Evolutionary conservation across 805 yeast species (phyloP), one percentile per base, ranked within the genome.

Genomic region (Cyberlindnera euphorbiae): DNA sequence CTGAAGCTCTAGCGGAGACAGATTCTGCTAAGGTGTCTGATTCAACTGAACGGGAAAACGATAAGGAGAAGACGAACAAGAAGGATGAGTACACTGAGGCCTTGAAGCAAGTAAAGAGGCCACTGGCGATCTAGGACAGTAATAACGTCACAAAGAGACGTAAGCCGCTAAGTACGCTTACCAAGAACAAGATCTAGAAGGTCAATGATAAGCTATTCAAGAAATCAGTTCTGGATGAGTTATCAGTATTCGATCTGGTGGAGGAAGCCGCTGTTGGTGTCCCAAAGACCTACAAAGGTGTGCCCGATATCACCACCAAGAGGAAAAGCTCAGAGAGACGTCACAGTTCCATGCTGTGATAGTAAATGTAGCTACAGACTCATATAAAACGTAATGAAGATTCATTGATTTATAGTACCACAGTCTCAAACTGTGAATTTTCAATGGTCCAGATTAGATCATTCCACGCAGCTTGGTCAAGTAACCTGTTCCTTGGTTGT

Each of bases 401-500:
- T n/a, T n/a, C n/a, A n/a, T n/a, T n/a, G n/a, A n/a, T n/a, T n/a
- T n/a, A n/a, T n/a, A n/a, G n/a, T n/a, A n/a, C n/a, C n/a, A n/a
- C n/a, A n/a, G n/a, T n/a, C n/a, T n/a, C n/a, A n/a, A n/a, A n/a
- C n/a, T n/a, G n/a, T n/a, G n/a, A n/a, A n/a, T n/a, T n/a, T n/a
- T n/a, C n/a, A n/a, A n/a, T n/a, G n/a, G n/a, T n/a, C n/a, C n/a
- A n/a, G n/a, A n/a, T 28, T 24, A 48, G 28, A 45, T 50, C 44
- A 49, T 49, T 15, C 56, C 50, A 29, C 47, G 42, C 17, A 54
- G 30, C 27, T 43, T 49, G 9, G 49, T 51, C 12, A 52, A 38
- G 35, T 54, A 54, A 26, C 46, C 46, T 3, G 39, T 36, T 35
- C 70, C 68, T 4, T 76, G 73, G 44, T 73, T 73, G 53, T 78